phyloP scores from a whole-genome alignment of 2,329 filamentous ascomycete species.

The Cladophialophora yegresii region DNA sequence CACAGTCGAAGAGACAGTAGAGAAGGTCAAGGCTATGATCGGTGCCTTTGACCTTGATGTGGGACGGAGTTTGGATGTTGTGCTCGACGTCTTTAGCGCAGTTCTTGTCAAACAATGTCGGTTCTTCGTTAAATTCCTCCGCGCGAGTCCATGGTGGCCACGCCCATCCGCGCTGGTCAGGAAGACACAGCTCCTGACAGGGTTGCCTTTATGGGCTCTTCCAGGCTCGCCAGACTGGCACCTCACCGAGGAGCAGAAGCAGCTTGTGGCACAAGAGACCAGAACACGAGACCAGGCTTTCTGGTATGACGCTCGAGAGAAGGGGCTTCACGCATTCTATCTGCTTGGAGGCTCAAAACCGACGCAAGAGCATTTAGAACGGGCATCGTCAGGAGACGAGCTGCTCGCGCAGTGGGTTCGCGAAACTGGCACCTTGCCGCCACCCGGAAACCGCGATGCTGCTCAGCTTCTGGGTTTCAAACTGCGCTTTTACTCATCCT shows the following conservation, averaged over 20 bases:
- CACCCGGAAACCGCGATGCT: conserved; percentile 83
- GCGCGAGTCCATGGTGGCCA: conserved; percentile 97
- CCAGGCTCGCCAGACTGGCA: conserved; percentile 67
- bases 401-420: conserved; percentile 73
- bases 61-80: conserved; percentile 89
- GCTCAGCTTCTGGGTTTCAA: conserved; percentile 97
- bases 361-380: conserved; percentile 58
- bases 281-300: conserved; percentile 71
- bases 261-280: conserved; percentile 58
- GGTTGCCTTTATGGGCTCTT: conserved; percentile 82
- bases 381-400: conserved; percentile 49
- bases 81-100: conserved; percentile 90
- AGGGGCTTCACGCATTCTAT: conserved; percentile 82
- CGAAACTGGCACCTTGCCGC: conserved; percentile 77
- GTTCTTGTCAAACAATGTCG: conserved; percentile 88
- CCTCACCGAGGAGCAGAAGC: conserved; percentile 69
- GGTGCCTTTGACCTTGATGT: conserved; percentile 97
- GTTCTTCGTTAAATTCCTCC: conserved; percentile 91
- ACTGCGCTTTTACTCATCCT: conserved; percentile 82
- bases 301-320: conserved; percentile 74
- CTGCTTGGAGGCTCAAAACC: conserved; percentile 76
- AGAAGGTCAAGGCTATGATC: conserved; percentile 89
- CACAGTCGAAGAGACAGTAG: conserved; percentile 80
- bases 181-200: conserved; percentile 44
- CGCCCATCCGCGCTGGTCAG: conserved; percentile 49